phyloP scores from a whole-genome alignment of 192 early-diverging fungal genomes.

The Backusella liffmaniae region DNA sequence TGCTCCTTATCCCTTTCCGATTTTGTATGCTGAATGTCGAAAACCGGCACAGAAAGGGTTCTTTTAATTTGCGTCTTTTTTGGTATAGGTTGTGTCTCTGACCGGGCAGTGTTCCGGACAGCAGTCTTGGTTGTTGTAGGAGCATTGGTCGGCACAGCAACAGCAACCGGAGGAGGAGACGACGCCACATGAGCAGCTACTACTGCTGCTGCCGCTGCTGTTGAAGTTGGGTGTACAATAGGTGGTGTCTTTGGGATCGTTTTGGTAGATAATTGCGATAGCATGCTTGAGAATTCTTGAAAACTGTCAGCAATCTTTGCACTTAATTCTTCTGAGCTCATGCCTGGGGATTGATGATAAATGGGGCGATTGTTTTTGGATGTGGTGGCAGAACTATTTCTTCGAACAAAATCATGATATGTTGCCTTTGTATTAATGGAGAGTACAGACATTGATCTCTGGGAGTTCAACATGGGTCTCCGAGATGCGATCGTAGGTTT shows the following conservation, averaged over 20 bases:
- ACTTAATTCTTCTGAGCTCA: slow-evolving; percentile 28
- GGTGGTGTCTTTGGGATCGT: not conserved
- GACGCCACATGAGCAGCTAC: not conserved
- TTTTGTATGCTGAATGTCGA: not conserved
- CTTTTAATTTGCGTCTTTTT: slow-evolving; percentile 1
- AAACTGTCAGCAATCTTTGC: slow-evolving; percentile 35
- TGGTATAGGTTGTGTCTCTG: not conserved
- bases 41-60: not conserved
- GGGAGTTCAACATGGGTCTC: slow-evolving; percentile 12
- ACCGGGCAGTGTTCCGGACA: not conserved
- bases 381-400: slow-evolving; percentile 4
- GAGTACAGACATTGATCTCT: slow-evolving; percentile 10
- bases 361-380: not conserved
- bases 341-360: not conserved
- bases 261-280: slow-evolving; percentile 10
- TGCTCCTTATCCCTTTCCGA: not conserved
- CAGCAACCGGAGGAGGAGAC: not conserved
- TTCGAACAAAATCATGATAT: not conserved
- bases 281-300: slow-evolving; percentile 28
- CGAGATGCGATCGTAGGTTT: slow-evolving; percentile 6
- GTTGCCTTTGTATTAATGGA: slow-evolving; percentile 14
- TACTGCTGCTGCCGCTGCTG: not conserved
- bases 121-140: not conserved
- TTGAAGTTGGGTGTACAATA: not conserved
- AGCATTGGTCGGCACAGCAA: not conserved